phyloP scores from a whole-genome alignment of 2,329 filamentous ascomycete species.

The Pseudogymnoascus sp. region DNA sequence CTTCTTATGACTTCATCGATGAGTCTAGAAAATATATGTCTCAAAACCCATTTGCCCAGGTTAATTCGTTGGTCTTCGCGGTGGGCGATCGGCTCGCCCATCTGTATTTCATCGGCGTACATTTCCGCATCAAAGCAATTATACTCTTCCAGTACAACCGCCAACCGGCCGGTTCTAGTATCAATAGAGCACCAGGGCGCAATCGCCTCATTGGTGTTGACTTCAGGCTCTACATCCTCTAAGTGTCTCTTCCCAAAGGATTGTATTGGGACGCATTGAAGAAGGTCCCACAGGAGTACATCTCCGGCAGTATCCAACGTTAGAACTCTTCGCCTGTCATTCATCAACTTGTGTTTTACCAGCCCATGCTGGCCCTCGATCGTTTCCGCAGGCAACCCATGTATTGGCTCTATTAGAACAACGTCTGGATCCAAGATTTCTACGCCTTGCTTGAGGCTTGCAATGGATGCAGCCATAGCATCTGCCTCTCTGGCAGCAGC shows the following conservation, averaged over 20 bases:
- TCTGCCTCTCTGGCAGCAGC: conserved; percentile 47
- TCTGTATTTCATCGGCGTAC: conserved; percentile 80
- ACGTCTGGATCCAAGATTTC: conserved; percentile 43
- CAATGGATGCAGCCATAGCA: conserved; percentile 40
- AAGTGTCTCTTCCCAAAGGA: conserved; percentile 93
- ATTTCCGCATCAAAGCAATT: conserved; percentile 97
- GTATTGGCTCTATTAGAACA: conserved; percentile 53
- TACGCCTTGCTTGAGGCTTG: conserved; percentile 51
- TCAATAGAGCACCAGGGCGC: conserved; percentile 96
- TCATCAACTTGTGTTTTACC: conserved; percentile 86
- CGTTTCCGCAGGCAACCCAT: conserved; percentile 65
- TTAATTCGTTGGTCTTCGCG: conserved; percentile 94
- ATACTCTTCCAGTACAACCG: conserved; percentile 85
- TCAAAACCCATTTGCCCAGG: conserved; percentile 89
- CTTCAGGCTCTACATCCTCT: conserved; percentile 79
- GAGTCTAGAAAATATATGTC: conserved; percentile 82
- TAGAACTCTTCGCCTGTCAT: conserved; percentile 80
- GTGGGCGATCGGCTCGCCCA: conserved; percentile 71
- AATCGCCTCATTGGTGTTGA: conserved; percentile 83
- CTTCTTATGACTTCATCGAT: conserved; percentile 85
- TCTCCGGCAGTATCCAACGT: conserved; percentile 94
- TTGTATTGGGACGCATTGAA: conserved; percentile 79
- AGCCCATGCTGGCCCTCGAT: conserved; percentile 94
- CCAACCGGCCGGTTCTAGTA: conserved; percentile 83
- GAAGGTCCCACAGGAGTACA: conserved; percentile 88